Evolutionary conservation across 2,329 filamentous ascomycete species (phyloP).

Genomic region (Xylariaceae sp.): DNA sequence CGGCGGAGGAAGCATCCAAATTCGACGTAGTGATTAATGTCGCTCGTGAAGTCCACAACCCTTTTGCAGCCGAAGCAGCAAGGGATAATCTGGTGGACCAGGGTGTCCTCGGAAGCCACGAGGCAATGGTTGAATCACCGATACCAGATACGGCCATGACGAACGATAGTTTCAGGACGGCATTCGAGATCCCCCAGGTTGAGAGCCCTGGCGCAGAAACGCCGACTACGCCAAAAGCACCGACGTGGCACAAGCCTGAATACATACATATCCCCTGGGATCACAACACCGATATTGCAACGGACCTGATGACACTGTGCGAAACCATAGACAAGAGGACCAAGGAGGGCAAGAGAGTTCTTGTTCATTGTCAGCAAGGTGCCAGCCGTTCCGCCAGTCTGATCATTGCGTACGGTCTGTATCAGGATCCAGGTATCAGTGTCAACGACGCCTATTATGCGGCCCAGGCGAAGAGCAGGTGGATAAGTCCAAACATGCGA

Average conservation of each 20-base stretch:
- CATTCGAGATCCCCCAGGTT: constrained; percentile 50
- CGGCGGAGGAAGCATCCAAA: constrained; percentile 66
- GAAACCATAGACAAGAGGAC: constrained; percentile 70
- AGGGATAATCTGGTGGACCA: constrained; percentile 21
- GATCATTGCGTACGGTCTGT: constrained; percentile 81
- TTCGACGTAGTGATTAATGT: constrained; percentile 86
- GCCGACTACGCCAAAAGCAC: constrained; percentile 54
- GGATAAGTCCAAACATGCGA: constrained; percentile 91
- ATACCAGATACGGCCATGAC: constrained; percentile 53
- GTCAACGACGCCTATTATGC: constrained; percentile 80
- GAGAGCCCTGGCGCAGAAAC: constrained; percentile 38
- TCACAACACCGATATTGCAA: constrained; percentile 79
- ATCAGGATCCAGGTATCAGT: constrained; percentile 67
- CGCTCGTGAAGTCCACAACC: constrained; percentile 74
- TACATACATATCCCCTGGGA: constrained; percentile 88
- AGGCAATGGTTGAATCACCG: constrained; percentile 37
- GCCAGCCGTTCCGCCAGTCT: constrained; percentile 80
- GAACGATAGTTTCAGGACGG: constrained; percentile 53
- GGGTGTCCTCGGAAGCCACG: constrained; percentile 26
- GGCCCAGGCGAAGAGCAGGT: constrained; percentile 73
- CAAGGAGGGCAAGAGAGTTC: constrained; percentile 67
- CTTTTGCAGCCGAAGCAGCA: constrained; percentile 44
- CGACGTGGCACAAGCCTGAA: constrained; percentile 53
- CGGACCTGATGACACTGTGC: constrained; percentile 69
- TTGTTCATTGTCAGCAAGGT: constrained; percentile 82